A percentile compares a stretch with the other conserved stretches of the same genome.
phyloP scores from a whole-genome alignment of 345 rosid species.

The Cardamine resedifolia region DNA sequence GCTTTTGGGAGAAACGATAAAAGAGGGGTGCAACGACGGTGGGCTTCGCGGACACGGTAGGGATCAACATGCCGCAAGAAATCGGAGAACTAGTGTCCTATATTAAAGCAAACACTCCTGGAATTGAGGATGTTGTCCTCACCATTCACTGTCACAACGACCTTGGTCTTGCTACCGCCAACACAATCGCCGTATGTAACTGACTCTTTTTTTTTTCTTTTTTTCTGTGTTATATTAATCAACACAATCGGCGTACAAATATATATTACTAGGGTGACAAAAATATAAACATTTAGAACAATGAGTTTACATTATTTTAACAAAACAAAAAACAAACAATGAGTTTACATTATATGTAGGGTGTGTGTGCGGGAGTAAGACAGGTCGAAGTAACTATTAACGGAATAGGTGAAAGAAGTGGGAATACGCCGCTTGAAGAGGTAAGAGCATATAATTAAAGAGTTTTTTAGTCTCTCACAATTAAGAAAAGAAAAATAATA shows the following conservation, averaged over 20 bases:
- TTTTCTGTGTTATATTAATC: not conserved
- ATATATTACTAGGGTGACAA: not conserved
- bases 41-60: conserved; percentile 80
- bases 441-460: too few relatives aligned
- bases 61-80: conserved; percentile 62
- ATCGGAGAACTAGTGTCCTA: conserved; percentile 68
- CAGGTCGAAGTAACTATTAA: conserved; percentile 88
- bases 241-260: too few relatives aligned
- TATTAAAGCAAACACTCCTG: conserved; percentile 73
- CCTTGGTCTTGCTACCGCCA: conserved; percentile 94
- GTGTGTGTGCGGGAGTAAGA: conserved; percentile 82
- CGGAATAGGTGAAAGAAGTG: conserved; percentile 97
- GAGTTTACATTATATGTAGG: conserved; percentile 41
- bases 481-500: too few relatives aligned
- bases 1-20: conserved; percentile 70
- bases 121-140: conserved; percentile 65
- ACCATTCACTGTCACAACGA: conserved; percentile 87
- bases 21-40: conserved; percentile 80
- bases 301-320: not conserved
- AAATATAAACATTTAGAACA: not conserved
- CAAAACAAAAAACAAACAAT: too few relatives aligned
- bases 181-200: conserved; percentile 60
- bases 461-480: too few relatives aligned
- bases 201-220: not conserved
- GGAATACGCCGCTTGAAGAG: conserved; percentile 96